Percentiles rank a stretch among this genome's conserved stretches.
These are phyloP conservation scores for Ottelia alismoides DNA, from an alignment of 106 monocot genomes.

Conservation along the genomic window DNA sequence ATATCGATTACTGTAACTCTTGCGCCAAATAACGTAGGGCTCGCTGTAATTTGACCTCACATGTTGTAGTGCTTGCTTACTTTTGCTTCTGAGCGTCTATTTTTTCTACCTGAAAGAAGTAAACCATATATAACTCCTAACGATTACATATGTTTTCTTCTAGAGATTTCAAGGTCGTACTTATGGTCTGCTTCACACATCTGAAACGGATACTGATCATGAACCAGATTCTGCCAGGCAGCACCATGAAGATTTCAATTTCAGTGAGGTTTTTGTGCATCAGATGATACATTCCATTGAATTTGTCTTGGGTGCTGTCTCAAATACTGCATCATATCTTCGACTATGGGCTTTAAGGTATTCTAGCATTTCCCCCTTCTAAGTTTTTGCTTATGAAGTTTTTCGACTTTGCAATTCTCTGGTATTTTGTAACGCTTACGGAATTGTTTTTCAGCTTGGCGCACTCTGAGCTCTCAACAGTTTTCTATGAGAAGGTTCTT, in stretches of 20 bases:
- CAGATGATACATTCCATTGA: slow-evolving; percentile 99
- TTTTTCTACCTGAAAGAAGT: too few relatives aligned
- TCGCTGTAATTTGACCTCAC: too few relatives aligned
- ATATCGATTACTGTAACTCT: too few relatives aligned
- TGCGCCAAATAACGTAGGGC: too few relatives aligned
- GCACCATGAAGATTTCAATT: slow-evolving; percentile 88
- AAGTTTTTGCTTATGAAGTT: too few relatives aligned
- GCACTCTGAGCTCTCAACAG: slow-evolving; percentile 97
- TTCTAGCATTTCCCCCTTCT: too few relatives aligned
- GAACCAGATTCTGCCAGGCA: slow-evolving; percentile 89
- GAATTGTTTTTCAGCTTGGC: slow-evolving; percentile 69
- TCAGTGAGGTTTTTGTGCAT: slow-evolving; percentile 97
- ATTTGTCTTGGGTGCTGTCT: slow-evolving; percentile 90
- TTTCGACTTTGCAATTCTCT: too few relatives aligned
- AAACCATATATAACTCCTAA: too few relatives aligned
- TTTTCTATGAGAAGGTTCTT: slow-evolving; percentile 90
- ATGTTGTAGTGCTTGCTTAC: too few relatives aligned
- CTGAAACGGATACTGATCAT: slow-evolving; percentile 62
- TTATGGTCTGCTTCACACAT: slow-evolving; percentile 75
- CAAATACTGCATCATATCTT: slow-evolving; percentile 99
- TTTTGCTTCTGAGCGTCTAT: too few relatives aligned
- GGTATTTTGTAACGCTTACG: too few relatives aligned
- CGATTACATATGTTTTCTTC: too few relatives aligned
- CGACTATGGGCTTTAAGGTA: slow-evolving; percentile 98
- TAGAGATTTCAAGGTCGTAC: slow-evolving; percentile 99